phyloP scores from a whole-genome alignment of 2,329 filamentous ascomycete species.

The Nigrospora sphaerica region DNA sequence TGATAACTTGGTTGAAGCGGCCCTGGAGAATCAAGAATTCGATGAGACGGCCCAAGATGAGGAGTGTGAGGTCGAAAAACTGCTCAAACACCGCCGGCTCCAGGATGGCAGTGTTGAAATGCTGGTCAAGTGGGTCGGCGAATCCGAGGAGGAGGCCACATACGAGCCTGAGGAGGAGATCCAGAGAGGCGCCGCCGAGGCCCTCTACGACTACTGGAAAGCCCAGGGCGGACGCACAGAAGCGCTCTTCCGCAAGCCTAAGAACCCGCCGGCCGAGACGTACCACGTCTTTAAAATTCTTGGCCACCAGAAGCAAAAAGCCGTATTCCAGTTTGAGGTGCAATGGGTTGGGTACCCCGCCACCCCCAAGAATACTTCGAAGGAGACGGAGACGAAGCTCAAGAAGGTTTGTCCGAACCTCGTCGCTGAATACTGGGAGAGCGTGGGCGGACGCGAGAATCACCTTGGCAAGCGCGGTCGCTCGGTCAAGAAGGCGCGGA shows the following conservation, averaged over 20 bases:
- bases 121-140: conserved; percentile 21
- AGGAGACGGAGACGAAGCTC: conserved; percentile 21
- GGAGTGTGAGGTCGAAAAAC: conserved; percentile 13
- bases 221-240: conserved; percentile 20
- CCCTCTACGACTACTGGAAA: conserved; percentile 24
- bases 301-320: conserved; percentile 17
- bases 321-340: conserved; percentile 20
- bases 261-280: conserved; percentile 13
- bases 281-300: conserved; percentile 22
- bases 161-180: conserved; percentile 27
- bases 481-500: conserved; percentile 12
- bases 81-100: conserved; percentile 18
- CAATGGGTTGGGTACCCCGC: conserved; percentile 25
- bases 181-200: conserved; percentile 23
- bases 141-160: conserved; percentile 16
- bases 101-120: conserved; percentile 17
- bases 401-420: conserved; percentile 14
- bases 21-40: conserved; percentile 9
- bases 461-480: conserved; percentile 19
- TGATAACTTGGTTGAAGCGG: conserved; percentile 1
- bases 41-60: conserved; percentile 7
- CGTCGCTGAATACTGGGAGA: conserved; percentile 21
- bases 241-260: conserved; percentile 19
- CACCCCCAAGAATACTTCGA: conserved; percentile 17
- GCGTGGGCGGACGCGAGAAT: conserved; percentile 16